Conservation (phyloP, 768 basidiomycete genomes). For the Trametes cubensis region DNA sequence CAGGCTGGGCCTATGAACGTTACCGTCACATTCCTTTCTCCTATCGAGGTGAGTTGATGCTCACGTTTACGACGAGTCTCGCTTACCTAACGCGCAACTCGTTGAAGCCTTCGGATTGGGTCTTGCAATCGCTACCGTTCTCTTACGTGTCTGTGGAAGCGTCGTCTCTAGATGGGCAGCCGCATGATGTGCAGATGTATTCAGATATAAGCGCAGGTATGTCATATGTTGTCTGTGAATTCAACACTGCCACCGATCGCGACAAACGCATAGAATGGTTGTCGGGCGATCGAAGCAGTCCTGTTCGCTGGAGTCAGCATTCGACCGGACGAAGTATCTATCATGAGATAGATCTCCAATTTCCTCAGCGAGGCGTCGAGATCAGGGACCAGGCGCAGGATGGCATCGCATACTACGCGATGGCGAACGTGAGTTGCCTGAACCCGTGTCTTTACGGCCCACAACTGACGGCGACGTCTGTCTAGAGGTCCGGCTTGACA, state of each 20-base stretch:
- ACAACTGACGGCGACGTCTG: background rate
- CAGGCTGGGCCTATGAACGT: conserved; percentile 40
- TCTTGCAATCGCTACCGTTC: conserved; percentile 44
- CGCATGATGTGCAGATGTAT: conserved; percentile 42
- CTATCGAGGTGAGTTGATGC: conserved; percentile 42
- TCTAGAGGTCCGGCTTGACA: conserved; percentile 3
- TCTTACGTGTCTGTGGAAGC: conserved; percentile 40
- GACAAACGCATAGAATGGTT: conserved; percentile 19
- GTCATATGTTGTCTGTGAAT: background rate
- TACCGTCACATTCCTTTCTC: conserved; percentile 42
- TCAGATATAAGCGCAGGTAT: conserved; percentile 43
- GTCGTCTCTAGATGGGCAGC: conserved; percentile 34
- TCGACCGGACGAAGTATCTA: conserved; percentile 12
- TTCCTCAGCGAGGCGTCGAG: conserved; percentile 9
- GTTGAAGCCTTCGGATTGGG: conserved; percentile 38
- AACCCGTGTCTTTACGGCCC: background rate
- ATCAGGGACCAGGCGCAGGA: conserved; percentile 17
- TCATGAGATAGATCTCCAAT: conserved; percentile 15
- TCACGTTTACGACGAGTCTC: background rate
- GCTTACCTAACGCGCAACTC: background rate
- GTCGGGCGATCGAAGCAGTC: conserved; percentile 8
- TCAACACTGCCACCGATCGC: background rate
- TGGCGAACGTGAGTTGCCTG: conserved; percentile 7
- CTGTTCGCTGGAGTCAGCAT: conserved; percentile 14
- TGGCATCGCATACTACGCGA: conserved; percentile 21